Evolutionary conservation across 2,329 filamentous ascomycete genomes (phyloP).

Genomic region (Emydomyces testavorans): DNA sequence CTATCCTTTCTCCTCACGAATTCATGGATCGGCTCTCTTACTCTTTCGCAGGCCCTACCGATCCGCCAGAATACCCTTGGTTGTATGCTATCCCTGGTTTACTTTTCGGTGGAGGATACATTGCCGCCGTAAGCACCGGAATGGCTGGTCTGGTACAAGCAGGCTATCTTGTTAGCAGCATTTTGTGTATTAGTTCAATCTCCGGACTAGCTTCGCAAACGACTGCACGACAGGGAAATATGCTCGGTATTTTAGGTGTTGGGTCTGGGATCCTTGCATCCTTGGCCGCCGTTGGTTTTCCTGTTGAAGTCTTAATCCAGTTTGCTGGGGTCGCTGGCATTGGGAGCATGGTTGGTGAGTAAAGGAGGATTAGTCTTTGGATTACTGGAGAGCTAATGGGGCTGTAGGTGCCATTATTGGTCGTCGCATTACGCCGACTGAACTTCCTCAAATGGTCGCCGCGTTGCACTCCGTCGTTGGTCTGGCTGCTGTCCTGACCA

Average conservation of each 20-base stretch:
- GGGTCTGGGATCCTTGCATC: constrained; percentile 73
- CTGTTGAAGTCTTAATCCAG: constrained; percentile 65
- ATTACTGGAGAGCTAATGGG: background rate
- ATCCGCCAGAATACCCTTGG: constrained; percentile 81
- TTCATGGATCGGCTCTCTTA: background rate
- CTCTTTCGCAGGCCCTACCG: constrained; percentile 51
- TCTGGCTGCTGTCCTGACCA: constrained; percentile 76
- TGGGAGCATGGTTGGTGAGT: constrained; percentile 52
- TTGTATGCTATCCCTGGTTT: constrained; percentile 67
- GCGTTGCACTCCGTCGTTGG: constrained; percentile 84
- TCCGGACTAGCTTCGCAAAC: constrained; percentile 70
- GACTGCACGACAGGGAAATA: constrained; percentile 74
- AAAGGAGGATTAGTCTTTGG: background rate
- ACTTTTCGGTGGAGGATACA: constrained; percentile 67
- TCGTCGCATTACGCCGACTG: constrained; percentile 75
- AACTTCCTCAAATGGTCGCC: constrained; percentile 78
- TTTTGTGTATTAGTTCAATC: constrained; percentile 72
- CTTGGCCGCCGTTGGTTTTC: constrained; percentile 67
- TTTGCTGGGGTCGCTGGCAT: constrained; percentile 64
- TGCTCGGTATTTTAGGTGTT: constrained; percentile 77
- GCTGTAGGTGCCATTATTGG: constrained; percentile 58
- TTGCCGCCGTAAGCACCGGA: constrained; percentile 68
- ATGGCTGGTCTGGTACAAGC: constrained; percentile 76
- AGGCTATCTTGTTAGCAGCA: constrained; percentile 71
- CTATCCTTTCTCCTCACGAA: background rate